These are phyloP conservation scores for Suillus bovinus DNA, from an alignment of 768 basidiomycete species.

Conservation along the genomic window DNA sequence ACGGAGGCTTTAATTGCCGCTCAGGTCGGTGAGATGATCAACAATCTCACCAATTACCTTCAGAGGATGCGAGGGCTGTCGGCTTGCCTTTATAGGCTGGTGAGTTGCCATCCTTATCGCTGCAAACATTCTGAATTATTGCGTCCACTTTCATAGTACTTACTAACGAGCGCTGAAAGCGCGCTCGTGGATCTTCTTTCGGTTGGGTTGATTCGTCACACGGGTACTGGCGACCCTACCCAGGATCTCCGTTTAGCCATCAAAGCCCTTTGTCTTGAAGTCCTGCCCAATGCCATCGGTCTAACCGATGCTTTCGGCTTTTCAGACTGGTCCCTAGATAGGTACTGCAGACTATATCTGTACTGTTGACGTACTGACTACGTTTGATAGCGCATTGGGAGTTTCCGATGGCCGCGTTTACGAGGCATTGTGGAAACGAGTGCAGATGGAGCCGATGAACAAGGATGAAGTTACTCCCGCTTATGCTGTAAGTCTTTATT, in stretches of 20 bases:
- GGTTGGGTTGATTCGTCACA: conserved; percentile 42
- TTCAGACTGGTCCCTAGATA: conserved; percentile 73
- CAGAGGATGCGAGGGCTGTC: conserved; percentile 21
- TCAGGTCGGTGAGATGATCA: conserved; percentile 52
- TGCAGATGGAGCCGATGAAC: conserved; percentile 62
- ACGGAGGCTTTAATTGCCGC: conserved; percentile 69
- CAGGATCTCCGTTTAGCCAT: conserved; percentile 52
- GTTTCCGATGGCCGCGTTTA: conserved; percentile 66
- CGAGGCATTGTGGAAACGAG: conserved; percentile 62
- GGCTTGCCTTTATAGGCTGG: conserved; percentile 29
- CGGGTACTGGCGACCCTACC: conserved; percentile 41
- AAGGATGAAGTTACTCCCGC: conserved; percentile 48
- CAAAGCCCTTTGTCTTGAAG: conserved; percentile 44
- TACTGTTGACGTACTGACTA: neutral
- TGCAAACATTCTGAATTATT: neutral
- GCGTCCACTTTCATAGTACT: conserved; percentile 44
- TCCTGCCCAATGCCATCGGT: conserved; percentile 66
- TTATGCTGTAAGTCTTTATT: conserved; percentile 46
- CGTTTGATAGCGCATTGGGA: conserved; percentile 53
- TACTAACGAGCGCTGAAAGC: conserved; percentile 56
- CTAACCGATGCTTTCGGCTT: conserved; percentile 75
- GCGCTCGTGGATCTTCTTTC: conserved; percentile 61
- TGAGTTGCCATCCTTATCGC: conserved; percentile 13
- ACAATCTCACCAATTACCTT: conserved; percentile 25
- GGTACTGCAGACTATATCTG: conserved; percentile 33